phyloP scores from a whole-genome alignment of 2,329 filamentous ascomycete species.

The Arthrinium phaeospermum region DNA sequence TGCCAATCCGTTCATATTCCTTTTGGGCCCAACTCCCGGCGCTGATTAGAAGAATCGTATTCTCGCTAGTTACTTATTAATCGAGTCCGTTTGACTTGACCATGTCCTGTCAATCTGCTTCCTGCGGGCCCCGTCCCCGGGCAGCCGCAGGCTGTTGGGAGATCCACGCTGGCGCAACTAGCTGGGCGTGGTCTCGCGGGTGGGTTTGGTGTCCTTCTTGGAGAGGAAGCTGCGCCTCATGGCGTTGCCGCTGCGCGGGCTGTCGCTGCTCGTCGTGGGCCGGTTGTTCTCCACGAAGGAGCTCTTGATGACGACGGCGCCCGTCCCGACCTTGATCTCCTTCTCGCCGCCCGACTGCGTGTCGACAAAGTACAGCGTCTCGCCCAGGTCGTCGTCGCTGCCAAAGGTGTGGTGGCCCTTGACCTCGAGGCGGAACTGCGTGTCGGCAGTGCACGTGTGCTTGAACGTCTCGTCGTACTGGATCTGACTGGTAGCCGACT shows the following conservation, averaged over 20 bases:
- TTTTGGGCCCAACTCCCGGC: slow-evolving; percentile 10
- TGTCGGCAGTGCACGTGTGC: slow-evolving; percentile 77
- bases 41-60: background rate
- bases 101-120: background rate
- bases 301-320: slow-evolving; percentile 75
- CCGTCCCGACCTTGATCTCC: slow-evolving; percentile 74
- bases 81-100: background rate
- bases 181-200: slow-evolving; percentile 51
- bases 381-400: slow-evolving; percentile 82
- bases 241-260: slow-evolving; percentile 50
- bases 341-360: slow-evolving; percentile 71
- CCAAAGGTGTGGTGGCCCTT: slow-evolving; percentile 87
- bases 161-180: slow-evolving; percentile 26
- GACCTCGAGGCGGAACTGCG: slow-evolving; percentile 84
- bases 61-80: background rate
- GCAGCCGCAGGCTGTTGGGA: background rate
- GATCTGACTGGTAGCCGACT: slow-evolving; percentile 69
- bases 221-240: slow-evolving; percentile 61
- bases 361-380: slow-evolving; percentile 90
- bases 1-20: background rate
- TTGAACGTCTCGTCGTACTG: slow-evolving; percentile 82
- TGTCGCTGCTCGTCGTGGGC: slow-evolving; percentile 32
- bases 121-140: background rate
- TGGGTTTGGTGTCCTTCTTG: slow-evolving; percentile 52
- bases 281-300: slow-evolving; percentile 62